Evolutionary conservation across 306 rosid genomes (phyloP), one percentile per base, ranked within the genome.

Genomic region (Malus fusca): DNA sequence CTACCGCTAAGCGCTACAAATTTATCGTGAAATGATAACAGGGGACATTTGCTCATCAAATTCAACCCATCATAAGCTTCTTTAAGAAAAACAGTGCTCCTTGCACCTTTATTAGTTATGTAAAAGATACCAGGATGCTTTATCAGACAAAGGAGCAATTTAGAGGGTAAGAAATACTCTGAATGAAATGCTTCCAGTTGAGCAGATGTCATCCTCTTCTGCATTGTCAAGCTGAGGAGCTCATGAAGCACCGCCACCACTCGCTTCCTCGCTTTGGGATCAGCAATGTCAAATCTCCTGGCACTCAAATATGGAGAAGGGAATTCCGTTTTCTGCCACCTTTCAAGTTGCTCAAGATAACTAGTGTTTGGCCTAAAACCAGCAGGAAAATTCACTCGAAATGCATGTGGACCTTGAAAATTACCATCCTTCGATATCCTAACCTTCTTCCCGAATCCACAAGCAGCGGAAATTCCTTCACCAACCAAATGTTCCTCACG

Each of bases 81-180:
- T 81, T 88, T 90, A 44, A 88, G 91, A 68, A 90, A 82, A 10
- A 92, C 92, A 5, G 92, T 87, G 70, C 96, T 88, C 74, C 93
- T 86, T 48, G 82, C 89, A 73, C 97, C 97, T 90, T 87, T 94
- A 72, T 94, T 94, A 30, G 98, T 91, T 82, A 92, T 85, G 79
- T 94, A 94, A 84, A 92, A 91, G 26, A 92, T 87, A 37, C 98
- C 98, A 3, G 92, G 96, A 82, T 91, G 95, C 85, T 83, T 91
- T 77, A 90, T 78, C 85, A 91, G 83, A 82, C 96, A 91, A 52
- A 92, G 91, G 40, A 90, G 76, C 74, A 90, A 79, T 31, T 89
- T 85, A 22, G 92, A 84, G 17, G 98, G 98, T 68, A 94, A 88
- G 43, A 77, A 78, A 83, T 81, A 91, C 93, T 94, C 88, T 0